A percentile compares a stretch with the other conserved stretches of the same genome.
phyloP scores from a whole-genome alignment of 768 basidiomycete species.

The Dioszegia hungarica region DNA sequence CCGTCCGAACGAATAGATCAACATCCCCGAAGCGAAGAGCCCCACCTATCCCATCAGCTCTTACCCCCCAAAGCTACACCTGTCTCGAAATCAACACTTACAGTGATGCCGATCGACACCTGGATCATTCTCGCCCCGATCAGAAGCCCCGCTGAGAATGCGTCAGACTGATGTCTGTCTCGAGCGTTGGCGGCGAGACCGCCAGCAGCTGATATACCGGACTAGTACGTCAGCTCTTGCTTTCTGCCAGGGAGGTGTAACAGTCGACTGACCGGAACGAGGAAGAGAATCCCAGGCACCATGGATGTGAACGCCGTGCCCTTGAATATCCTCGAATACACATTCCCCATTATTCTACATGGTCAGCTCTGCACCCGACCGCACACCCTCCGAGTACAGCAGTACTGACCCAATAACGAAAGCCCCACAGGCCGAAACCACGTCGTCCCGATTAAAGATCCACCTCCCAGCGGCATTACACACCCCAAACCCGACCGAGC shows the following conservation, averaged over 20 bases:
- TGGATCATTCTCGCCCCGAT: slow-evolving; percentile 82
- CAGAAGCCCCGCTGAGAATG: slow-evolving; percentile 65
- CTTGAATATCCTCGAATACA: slow-evolving; percentile 32
- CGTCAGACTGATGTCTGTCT: slow-evolving; percentile 28
- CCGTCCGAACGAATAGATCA: slow-evolving; percentile 80
- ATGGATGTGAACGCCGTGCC: slow-evolving; percentile 79
- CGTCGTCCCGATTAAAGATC: slow-evolving; percentile 55
- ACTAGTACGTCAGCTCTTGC: slow-evolving; percentile 11
- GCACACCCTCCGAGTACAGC: background rate
- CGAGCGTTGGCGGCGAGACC: slow-evolving; percentile 59
- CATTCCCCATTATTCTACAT: slow-evolving; percentile 30
- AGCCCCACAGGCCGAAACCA: slow-evolving; percentile 34
- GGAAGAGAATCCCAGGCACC: slow-evolving; percentile 81
- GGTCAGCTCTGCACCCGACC: slow-evolving; percentile 33
- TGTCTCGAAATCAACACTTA: slow-evolving; percentile 8
- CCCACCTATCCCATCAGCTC: slow-evolving; percentile 52
- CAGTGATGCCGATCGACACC: slow-evolving; percentile 87
- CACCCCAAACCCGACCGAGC: slow-evolving; percentile 58
- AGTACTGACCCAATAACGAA: slow-evolving; percentile 36
- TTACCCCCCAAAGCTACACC: background rate
- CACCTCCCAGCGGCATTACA: slow-evolving; percentile 79
- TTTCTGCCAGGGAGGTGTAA: background rate
- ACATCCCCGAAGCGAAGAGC: slow-evolving; percentile 77
- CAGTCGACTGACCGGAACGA: slow-evolving; percentile 67
- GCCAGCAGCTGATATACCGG: slow-evolving; percentile 75